Percentiles rank a stretch among this genome's conserved stretches.
These are phyloP conservation scores for Nemania abortiva DNA, from an alignment of 2,329 filamentous ascomycete genomes.

Conservation along the genomic window DNA sequence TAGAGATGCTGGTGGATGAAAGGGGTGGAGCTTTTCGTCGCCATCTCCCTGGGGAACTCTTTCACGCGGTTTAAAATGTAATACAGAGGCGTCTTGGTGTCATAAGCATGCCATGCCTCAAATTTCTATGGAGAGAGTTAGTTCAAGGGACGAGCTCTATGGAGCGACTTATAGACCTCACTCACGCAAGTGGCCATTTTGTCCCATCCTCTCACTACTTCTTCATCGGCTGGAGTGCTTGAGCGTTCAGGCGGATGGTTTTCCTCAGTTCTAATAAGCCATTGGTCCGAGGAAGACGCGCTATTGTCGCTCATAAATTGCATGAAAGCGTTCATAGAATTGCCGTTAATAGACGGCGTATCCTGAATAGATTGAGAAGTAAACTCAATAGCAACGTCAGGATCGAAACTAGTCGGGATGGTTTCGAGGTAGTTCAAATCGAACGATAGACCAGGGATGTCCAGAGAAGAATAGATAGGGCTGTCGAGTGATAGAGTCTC, in stretches of 20 bases:
- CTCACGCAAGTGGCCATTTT: constrained; percentile 47
- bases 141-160: background rate
- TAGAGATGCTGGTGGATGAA: constrained; percentile 52
- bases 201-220: constrained; percentile 29
- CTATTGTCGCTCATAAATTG: constrained; percentile 24
- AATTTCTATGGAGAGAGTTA: constrained; percentile 39
- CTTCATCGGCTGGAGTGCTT: constrained; percentile 37
- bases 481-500: constrained; percentile 14
- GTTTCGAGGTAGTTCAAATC: constrained; percentile 30
- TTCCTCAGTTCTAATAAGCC: constrained; percentile 31
- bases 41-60: constrained; percentile 46
- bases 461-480: constrained; percentile 19
- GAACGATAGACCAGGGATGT: constrained; percentile 19
- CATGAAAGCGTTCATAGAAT: constrained; percentile 27
- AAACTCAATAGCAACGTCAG: background rate
- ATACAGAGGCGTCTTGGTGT: constrained; percentile 46
- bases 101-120: constrained; percentile 49
- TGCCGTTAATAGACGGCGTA: constrained; percentile 1
- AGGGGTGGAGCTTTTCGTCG: constrained; percentile 46
- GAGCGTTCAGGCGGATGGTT: constrained; percentile 23
- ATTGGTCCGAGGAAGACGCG: constrained; percentile 28
- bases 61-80: constrained; percentile 48
- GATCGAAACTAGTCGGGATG: constrained; percentile 10
- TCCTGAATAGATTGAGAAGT: constrained; percentile 1
- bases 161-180: background rate